Evolutionary conservation across 345 rosid genomes (phyloP).

Genomic region (Salix udensis): DNA sequence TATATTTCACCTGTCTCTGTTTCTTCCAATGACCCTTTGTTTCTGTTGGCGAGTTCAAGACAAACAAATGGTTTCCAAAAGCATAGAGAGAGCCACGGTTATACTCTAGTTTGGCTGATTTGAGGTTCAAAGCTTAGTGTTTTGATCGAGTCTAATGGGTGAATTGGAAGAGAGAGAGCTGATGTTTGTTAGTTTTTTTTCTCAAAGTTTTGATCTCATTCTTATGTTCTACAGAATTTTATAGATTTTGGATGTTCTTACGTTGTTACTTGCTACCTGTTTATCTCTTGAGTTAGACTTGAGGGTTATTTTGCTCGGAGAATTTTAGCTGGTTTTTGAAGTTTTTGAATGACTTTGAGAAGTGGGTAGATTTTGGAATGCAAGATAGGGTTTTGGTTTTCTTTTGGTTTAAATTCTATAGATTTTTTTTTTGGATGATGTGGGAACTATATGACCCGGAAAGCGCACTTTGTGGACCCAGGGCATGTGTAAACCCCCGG

Average conservation of each 20-base stretch:
- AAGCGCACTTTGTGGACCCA: too few species aligned
- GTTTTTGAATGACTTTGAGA: background rate
- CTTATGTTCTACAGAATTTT: background rate
- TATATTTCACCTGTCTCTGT: too few species aligned
- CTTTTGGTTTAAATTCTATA: too few species aligned
- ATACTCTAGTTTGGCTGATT: background rate
- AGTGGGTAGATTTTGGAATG: background rate
- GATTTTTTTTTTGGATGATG: too few species aligned
- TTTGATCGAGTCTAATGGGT: constrained; percentile 28
- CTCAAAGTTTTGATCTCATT: background rate
- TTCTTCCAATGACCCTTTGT: too few species aligned
- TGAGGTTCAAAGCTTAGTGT: background rate
- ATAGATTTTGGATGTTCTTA: background rate
- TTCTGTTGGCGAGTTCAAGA: too few species aligned
- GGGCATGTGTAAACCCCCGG: too few species aligned
- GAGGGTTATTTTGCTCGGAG: background rate
- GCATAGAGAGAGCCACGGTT: too few species aligned
- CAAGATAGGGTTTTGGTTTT: background rate
- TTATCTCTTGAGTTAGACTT: background rate
- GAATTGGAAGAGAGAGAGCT: constrained; percentile 44
- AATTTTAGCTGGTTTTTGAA: background rate
- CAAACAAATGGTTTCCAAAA: too few species aligned
- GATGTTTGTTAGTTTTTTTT: constrained; percentile 36
- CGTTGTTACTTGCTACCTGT: background rate
- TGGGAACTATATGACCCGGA: too few species aligned